Base-by-base conservation (phyloP, 106 monocot genomes). In the Dioscorea alata region DNA sequence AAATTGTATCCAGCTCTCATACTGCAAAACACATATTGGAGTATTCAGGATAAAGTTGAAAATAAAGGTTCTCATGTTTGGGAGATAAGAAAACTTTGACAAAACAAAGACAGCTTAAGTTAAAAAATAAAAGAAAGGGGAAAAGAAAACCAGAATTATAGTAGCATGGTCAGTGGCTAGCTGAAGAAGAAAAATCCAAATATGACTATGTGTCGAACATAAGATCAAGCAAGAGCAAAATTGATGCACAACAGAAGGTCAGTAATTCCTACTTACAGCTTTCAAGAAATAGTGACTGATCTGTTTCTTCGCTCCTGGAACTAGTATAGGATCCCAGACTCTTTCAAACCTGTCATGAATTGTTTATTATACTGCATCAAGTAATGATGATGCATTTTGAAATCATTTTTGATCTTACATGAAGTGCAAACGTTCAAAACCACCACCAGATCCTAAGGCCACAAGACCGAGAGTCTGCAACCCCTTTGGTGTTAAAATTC, bases 361-460 rank as follows among this genome's bases (percentile, higher is more conserved):
- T 42, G 35, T 14, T 48, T 35, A 14, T 16, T 1, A 54, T 49
- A 54, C 19, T 42, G 54, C 24, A 31, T 33, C 17, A 33, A 33
- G 35, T 10, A 42, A 42, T 42, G 6, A 42, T 42, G 42, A 42
- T 42, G 42, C 34, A 34, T 34, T 34, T 34, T 3, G 5, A 42
- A 19, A 64, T 35, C 35, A 9, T 64, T 4, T 13, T 33, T 64
- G 13, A 12, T 31, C 88, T 77, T 82, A 97, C 96, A 97, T 71
- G 70, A 85, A 97, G 58, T 97, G 96, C 74, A 97, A 59, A 57
- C 89, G 88, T 86, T 97, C 96, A 85, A 97, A 97, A 68, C 96
- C 92, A 19, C 92, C 75, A 71, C 89, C 75, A 68, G 81, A 92
- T 28, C 96, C 96, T 83, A 97, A 81, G 62, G 86, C 92, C 48